These are phyloP conservation scores for Viola odorata DNA, from an alignment of 345 rosid species.

Conservation along the genomic window DNA sequence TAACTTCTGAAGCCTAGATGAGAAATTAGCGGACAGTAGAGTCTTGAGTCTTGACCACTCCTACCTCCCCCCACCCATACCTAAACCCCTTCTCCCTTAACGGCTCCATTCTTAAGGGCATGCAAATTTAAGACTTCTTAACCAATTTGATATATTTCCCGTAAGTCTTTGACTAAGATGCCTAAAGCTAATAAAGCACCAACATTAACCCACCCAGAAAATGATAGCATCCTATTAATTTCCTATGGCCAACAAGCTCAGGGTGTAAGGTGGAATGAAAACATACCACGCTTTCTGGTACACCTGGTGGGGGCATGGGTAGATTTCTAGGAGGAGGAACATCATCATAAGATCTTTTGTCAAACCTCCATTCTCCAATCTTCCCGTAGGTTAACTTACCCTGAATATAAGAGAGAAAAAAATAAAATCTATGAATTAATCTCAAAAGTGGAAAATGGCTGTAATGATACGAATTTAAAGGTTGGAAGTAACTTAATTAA, in stretches of 20 bases:
- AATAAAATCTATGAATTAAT: not conserved
- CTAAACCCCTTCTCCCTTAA: too few relatives aligned
- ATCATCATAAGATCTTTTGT: conserved; percentile 68
- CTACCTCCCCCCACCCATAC: too few relatives aligned
- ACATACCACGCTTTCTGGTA: conserved; percentile 92
- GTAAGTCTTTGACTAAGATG: too few relatives aligned
- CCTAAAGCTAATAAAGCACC: too few relatives aligned
- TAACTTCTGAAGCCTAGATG: too few relatives aligned
- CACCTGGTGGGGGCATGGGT: conserved; percentile 89
- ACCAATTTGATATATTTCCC: too few relatives aligned
- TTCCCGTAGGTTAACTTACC: conserved; percentile 83
- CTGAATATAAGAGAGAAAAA: conserved; percentile 34
- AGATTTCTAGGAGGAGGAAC: conserved; percentile 77
- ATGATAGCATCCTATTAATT: too few relatives aligned
- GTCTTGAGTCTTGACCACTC: too few relatives aligned
- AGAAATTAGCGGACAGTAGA: too few relatives aligned
- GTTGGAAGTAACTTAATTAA: not conserved
- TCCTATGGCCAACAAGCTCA: not conserved
- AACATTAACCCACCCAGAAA: too few relatives aligned
- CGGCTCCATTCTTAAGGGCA: too few relatives aligned
- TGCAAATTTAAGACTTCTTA: too few relatives aligned
- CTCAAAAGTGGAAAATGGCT: not conserved
- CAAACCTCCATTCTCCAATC: conserved; percentile 95
- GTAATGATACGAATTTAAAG: conserved; percentile 6
- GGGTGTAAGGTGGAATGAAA: conserved; percentile 3